Conservation (phyloP, 2,329 filamentous ascomycete genomes). For the Fusarium liriodendri region DNA sequence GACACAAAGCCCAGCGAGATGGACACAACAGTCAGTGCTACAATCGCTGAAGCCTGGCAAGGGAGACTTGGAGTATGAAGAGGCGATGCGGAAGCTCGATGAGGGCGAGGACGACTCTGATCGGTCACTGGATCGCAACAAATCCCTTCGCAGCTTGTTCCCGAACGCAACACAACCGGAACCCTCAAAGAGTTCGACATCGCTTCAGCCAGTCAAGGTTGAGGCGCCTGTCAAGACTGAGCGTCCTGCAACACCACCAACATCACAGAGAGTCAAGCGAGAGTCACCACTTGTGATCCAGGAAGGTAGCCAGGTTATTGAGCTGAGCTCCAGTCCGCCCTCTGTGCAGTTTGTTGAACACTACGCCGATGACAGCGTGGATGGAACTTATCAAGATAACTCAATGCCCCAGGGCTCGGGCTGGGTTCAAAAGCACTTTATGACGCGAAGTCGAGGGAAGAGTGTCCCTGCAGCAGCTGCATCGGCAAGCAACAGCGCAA, state of each 20-base stretch:
- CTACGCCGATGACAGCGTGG: conserved; percentile 36
- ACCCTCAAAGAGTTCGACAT: neutral
- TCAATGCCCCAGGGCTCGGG: conserved; percentile 30
- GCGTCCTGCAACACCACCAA: conserved; percentile 15
- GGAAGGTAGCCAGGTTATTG: conserved; percentile 48
- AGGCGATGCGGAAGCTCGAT: conserved; percentile 57
- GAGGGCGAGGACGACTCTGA: conserved; percentile 46
- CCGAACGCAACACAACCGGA: conserved; percentile 49
- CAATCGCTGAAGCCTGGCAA: conserved; percentile 40
- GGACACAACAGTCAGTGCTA: conserved; percentile 40
- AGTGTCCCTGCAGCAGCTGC: conserved; percentile 29
- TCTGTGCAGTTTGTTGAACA: conserved; percentile 32
- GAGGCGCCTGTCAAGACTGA: conserved; percentile 6
- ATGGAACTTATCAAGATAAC: conserved; percentile 37
- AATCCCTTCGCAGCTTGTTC: conserved; percentile 45
- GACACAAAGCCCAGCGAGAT: conserved; percentile 49
- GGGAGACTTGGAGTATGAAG: conserved; percentile 55
- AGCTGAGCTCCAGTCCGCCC: conserved; percentile 45
- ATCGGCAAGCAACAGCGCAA: neutral
- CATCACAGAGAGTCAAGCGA: conserved; percentile 25
- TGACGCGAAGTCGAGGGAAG: conserved; percentile 35
- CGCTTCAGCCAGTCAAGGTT: conserved; percentile 9
- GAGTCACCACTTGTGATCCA: conserved; percentile 42
- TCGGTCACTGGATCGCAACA: conserved; percentile 38
- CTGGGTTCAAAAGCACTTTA: conserved; percentile 36